Percentiles rank a stretch among this genome's conserved stretches.
These are phyloP conservation scores for Kluyveromyces aestuarii DNA, from an alignment of 805 yeast species.

Conservation along the genomic window DNA sequence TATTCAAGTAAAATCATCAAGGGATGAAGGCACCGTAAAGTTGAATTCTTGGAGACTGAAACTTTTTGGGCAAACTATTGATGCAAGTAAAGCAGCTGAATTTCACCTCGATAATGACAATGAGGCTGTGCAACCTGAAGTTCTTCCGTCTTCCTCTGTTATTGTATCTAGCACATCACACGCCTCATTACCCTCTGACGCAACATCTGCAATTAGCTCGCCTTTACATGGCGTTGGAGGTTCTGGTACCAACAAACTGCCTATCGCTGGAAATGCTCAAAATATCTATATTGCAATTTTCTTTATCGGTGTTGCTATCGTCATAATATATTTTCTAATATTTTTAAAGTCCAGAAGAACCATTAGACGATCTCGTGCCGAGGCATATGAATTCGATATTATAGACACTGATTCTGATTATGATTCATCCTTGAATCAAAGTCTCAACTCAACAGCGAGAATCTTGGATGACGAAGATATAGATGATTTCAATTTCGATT, in stretches of 20 bases:
- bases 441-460: conserved; percentile 8
- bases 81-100: conserved; percentile 50
- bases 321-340: conserved; percentile 37
- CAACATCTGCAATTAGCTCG: background rate
- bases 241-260: conserved; percentile 24
- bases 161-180: conserved; percentile 4
- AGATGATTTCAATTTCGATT: conserved; percentile 27
- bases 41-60: conserved; percentile 68
- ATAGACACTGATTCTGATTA: conserved; percentile 52
- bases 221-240: conserved; percentile 1
- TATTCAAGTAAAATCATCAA: conserved; percentile 47
- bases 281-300: conserved; percentile 55
- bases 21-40: conserved; percentile 29
- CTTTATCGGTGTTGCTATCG: conserved; percentile 45
- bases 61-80: conserved; percentile 73
- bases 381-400: conserved; percentile 67
- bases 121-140: conserved; percentile 17
- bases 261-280: conserved; percentile 39
- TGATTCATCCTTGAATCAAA: conserved; percentile 23
- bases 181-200: background rate
- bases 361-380: conserved; percentile 53
- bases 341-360: conserved; percentile 33
- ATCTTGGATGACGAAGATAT: conserved; percentile 12
- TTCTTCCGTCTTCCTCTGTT: conserved; percentile 2
- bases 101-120: conserved; percentile 37